Conservation (phyloP, 2,329 filamentous ascomycete species). For the Alternaria atra region DNA sequence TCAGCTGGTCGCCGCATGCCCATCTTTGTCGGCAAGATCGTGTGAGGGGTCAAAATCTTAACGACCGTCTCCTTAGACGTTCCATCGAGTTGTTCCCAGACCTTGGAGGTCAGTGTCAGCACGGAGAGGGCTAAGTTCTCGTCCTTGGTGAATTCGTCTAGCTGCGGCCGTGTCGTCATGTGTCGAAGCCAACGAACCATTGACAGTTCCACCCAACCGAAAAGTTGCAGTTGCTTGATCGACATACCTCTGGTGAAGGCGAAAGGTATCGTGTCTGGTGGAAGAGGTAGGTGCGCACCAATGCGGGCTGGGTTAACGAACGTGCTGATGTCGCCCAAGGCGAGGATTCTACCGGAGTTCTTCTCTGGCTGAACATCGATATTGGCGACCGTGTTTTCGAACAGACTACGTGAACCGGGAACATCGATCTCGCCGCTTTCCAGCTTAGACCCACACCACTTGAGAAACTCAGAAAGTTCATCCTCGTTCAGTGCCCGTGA, state of each 20-base stretch:
- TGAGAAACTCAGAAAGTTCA: constrained; percentile 83
- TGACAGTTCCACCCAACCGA: constrained; percentile 88
- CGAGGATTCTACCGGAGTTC: constrained; percentile 74
- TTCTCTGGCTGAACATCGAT: constrained; percentile 61
- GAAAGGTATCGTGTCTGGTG: constrained; percentile 83
- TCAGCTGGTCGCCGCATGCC: constrained; percentile 88
- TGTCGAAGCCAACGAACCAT: constrained; percentile 86
- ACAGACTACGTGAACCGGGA: constrained; percentile 71
- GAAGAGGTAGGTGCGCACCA: constrained; percentile 80
- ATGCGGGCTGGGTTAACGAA: constrained; percentile 83
- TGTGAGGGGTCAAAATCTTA: constrained; percentile 70
- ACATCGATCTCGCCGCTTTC: constrained; percentile 76
- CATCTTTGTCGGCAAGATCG: constrained; percentile 87
- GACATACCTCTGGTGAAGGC: constrained; percentile 78
- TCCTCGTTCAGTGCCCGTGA: constrained; percentile 79
- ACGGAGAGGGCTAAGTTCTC: constrained; percentile 79
- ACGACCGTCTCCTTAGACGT: constrained; percentile 72
- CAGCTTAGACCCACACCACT: constrained; percentile 81
- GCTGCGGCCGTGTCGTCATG: constrained; percentile 68
- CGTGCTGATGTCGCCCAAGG: constrained; percentile 76
- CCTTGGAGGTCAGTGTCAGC: constrained; percentile 82
- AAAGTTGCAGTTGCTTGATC: constrained; percentile 73
- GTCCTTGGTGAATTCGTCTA: constrained; percentile 71
- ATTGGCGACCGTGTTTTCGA: constrained; percentile 82
- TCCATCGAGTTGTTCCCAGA: constrained; percentile 82